phyloP scores from a whole-genome alignment of 805 yeast species.

The Wickerhamiella alocasiicola region DNA sequence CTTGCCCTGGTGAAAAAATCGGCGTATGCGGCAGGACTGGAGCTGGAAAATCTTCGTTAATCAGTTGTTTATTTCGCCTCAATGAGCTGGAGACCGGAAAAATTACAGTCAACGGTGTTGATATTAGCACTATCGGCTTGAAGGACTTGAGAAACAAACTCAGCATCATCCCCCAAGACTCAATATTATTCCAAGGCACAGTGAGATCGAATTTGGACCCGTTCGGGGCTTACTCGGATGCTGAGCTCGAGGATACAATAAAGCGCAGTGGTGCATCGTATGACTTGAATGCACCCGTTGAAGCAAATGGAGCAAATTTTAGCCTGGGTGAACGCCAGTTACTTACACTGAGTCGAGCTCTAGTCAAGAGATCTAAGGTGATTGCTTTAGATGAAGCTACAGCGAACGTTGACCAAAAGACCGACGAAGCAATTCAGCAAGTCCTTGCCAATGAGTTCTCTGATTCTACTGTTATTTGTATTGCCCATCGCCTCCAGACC shows the following conservation, averaged over 20 bases:
- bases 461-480: slow-evolving; percentile 54
- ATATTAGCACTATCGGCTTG: slow-evolving; percentile 52
- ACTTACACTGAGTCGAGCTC: slow-evolving; percentile 56
- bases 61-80: too few relatives aligned
- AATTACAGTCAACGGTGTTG: slow-evolving; percentile 55
- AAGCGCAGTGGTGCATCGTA: slow-evolving; percentile 47
- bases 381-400: slow-evolving; percentile 67
- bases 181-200: slow-evolving; percentile 70
- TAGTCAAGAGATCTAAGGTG: slow-evolving; percentile 49
- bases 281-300: slow-evolving; percentile 46
- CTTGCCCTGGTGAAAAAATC: slow-evolving; percentile 49
- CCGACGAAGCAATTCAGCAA: slow-evolving; percentile 50
- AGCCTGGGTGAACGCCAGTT: slow-evolving; percentile 58
- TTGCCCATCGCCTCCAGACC: slow-evolving; percentile 59
- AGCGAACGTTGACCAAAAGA: slow-evolving; percentile 60
- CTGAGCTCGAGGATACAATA: slow-evolving; percentile 55
- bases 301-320: slow-evolving; percentile 58
- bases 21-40: slow-evolving; percentile 89
- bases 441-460: slow-evolving; percentile 48
- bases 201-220: slow-evolving; percentile 60
- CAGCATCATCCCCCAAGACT: slow-evolving; percentile 82
- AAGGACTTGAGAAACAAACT: slow-evolving; percentile 54
- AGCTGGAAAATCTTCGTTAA: slow-evolving; percentile 72
- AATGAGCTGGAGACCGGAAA: slow-evolving; percentile 43
- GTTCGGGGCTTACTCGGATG: slow-evolving; percentile 58